phyloP scores from a whole-genome alignment of 768 basidiomycete species.

The Psilocybe cyanescens region DNA sequence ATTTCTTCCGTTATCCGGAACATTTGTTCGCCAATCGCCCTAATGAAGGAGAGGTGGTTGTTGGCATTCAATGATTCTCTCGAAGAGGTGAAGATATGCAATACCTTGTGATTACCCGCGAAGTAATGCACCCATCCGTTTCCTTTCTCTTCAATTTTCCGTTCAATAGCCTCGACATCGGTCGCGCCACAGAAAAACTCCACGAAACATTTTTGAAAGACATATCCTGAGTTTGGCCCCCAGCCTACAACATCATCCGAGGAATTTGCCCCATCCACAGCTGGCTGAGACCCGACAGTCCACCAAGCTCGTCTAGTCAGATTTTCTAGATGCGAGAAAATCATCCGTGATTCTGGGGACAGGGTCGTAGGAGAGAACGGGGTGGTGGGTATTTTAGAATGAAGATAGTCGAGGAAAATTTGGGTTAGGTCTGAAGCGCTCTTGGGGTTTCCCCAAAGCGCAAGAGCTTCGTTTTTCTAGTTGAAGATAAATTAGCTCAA shows the following conservation, averaged over 20 bases:
- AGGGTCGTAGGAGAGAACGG: conserved; percentile 90
- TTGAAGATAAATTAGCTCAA: background rate
- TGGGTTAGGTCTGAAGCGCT: conserved; percentile 68
- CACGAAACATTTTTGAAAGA: conserved; percentile 97
- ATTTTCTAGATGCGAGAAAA: conserved; percentile 75
- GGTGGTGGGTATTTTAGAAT: conserved; percentile 71
- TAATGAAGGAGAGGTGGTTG: conserved; percentile 27
- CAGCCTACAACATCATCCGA: conserved; percentile 86
- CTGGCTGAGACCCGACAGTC: conserved; percentile 97
- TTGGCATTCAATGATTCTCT: background rate
- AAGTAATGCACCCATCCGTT: conserved; percentile 81
- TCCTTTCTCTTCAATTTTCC: conserved; percentile 55
- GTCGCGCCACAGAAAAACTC: conserved; percentile 86
- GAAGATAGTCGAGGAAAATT: conserved; percentile 82
- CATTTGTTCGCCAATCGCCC: conserved; percentile 84
- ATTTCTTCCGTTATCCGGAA: conserved; percentile 79
- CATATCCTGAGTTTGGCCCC: conserved; percentile 91
- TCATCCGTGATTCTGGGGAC: conserved; percentile 79
- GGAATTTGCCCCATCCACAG: conserved; percentile 79
- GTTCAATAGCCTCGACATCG: conserved; percentile 64
- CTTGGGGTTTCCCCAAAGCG: conserved; percentile 79
- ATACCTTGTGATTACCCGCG: conserved; percentile 78
- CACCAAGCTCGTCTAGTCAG: conserved; percentile 86
- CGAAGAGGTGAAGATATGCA: conserved; percentile 11
- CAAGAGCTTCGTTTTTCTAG: conserved; percentile 64